Evolutionary conservation across 2,329 filamentous ascomycete genomes (phyloP).

Genomic region (Grosmannia huntii): DNA sequence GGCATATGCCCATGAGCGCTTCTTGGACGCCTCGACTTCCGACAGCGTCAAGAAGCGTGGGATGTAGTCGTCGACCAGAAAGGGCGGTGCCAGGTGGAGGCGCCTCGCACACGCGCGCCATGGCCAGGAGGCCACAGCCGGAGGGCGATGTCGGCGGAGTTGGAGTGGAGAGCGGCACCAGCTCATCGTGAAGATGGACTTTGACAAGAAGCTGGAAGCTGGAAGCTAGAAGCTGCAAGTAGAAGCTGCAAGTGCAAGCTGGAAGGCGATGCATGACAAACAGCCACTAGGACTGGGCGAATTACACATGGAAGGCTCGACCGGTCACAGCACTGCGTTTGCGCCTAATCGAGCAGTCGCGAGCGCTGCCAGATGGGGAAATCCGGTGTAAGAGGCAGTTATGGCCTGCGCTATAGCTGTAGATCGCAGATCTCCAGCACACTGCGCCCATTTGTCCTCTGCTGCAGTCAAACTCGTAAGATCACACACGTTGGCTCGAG

Average conservation of each 20-base stretch:
- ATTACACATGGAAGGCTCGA: not conserved
- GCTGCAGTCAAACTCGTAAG: not conserved
- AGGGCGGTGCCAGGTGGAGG: slow-evolving; percentile 47
- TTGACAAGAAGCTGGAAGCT: too few relatives aligned
- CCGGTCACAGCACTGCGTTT: not conserved
- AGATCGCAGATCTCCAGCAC: too few relatives aligned
- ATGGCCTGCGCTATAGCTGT: too few relatives aligned
- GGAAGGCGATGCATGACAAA: too few relatives aligned
- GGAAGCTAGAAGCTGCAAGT: not conserved
- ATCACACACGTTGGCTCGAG: not conserved
- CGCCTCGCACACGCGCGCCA: slow-evolving; percentile 3
- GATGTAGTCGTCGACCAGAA: slow-evolving; percentile 61
- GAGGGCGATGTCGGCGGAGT: not conserved
- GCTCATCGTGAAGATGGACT: not conserved
- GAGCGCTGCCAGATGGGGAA: not conserved
- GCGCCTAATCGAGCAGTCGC: not conserved
- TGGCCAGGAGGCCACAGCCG: not conserved
- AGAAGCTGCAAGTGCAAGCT: too few relatives aligned
- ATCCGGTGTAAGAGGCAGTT: not conserved
- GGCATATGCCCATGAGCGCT: slow-evolving; percentile 59
- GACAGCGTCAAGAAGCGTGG: slow-evolving; percentile 60
- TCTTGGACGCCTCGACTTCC: slow-evolving; percentile 55
- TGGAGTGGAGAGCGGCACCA: not conserved
- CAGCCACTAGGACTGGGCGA: not conserved
- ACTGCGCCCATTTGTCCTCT: too few relatives aligned